Percentiles rank a stretch among this genome's conserved stretches.
Conservation (phyloP, 169 alveolate species). For the Plasmodium billcollinsi region DNA sequence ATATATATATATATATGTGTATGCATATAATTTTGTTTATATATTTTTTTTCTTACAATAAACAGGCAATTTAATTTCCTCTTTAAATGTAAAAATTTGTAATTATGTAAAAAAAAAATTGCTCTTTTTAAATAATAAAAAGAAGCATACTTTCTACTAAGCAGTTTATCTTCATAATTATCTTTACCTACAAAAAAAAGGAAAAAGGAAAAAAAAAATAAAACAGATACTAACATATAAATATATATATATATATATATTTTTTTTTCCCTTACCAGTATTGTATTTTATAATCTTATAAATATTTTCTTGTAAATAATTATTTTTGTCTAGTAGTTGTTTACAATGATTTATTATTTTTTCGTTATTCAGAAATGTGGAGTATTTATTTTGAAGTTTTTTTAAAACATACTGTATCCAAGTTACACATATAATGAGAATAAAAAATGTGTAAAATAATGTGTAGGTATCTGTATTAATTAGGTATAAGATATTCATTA, state of each 20-base stretch:
- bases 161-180: conserved; percentile 30
- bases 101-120: conserved; percentile 55
- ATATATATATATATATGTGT: neutral
- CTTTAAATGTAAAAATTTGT: conserved; percentile 59
- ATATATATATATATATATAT: conserved; percentile 1
- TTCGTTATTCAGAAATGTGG: conserved; percentile 20
- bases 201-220: neutral
- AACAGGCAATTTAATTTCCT: conserved; percentile 44
- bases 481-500: conserved; percentile 30
- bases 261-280: neutral
- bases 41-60: conserved; percentile 37
- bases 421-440: conserved; percentile 24
- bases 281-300: conserved; percentile 26
- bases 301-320: conserved; percentile 24
- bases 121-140: conserved; percentile 72
- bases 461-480: conserved; percentile 25
- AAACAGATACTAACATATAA: neutral
- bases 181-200: conserved; percentile 13
- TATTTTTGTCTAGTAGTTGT: conserved; percentile 6
- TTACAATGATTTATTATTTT: conserved; percentile 20
- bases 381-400: conserved; percentile 37
- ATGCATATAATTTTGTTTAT: conserved; percentile 1
- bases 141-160: conserved; percentile 29
- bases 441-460: conserved; percentile 16
- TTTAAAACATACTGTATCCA: conserved; percentile 24